Conservation (phyloP, 176 grass and related monocot genomes). For the Carex pumila region DNA sequence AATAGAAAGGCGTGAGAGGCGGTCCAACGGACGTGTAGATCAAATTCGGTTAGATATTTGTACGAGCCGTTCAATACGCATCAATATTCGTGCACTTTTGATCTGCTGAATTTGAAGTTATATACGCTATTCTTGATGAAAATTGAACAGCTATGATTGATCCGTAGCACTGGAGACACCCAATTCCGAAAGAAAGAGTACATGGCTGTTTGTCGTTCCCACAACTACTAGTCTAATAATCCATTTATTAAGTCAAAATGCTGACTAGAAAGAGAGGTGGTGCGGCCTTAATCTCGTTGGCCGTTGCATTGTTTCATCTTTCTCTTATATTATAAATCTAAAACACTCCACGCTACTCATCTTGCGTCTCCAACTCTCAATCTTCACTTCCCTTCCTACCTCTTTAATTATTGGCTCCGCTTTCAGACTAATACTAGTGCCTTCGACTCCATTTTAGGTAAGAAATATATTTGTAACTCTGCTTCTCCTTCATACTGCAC, state of each 20-base stretch:
- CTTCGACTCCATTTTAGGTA: background rate
- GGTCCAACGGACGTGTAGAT: no score
- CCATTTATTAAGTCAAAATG: background rate
- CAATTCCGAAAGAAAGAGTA: no score
- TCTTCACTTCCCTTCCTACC: background rate
- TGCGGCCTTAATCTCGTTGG: background rate
- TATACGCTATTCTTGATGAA: no score
- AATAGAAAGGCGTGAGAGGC: no score
- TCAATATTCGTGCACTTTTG: no score
- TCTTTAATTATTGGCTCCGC: background rate
- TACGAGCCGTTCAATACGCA: no score
- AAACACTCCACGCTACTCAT: background rate
- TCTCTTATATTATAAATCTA: background rate
- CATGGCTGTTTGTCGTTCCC: no score
- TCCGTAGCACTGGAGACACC: no score
- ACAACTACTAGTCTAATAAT: no score
- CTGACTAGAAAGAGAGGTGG: background rate
- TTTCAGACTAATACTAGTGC: background rate
- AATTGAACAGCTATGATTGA: no score
- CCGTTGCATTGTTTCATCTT: background rate
- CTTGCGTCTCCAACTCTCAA: background rate
- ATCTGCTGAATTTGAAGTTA: no score
- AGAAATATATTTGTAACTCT: background rate
- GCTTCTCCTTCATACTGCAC: background rate
- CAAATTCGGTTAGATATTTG: no score